Conservation (phyloP, 2,329 filamentous ascomycete species). For the Paraphaeosphaeria minitans region DNA sequence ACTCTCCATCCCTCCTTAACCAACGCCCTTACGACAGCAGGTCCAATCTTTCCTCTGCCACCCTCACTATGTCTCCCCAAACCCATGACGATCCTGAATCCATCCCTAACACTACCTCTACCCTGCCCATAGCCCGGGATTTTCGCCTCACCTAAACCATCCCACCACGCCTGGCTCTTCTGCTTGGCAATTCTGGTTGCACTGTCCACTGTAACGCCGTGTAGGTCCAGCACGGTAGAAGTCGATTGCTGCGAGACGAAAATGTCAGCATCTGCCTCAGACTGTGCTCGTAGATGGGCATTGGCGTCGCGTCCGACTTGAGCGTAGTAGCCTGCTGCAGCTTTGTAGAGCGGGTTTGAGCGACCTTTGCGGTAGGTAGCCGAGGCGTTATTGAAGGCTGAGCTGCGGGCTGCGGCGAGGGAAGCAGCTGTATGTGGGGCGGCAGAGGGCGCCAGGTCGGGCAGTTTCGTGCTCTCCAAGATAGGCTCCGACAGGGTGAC, state of each 20-base stretch:
- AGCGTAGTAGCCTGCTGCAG: conserved; percentile 76
- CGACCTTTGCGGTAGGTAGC: conserved; percentile 64
- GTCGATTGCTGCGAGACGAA: conserved; percentile 75
- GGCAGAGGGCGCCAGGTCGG: conserved; percentile 34
- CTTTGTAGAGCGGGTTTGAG: conserved; percentile 75
- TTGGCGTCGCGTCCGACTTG: conserved; percentile 70
- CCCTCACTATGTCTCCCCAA: conserved; percentile 77
- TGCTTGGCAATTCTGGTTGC: conserved; percentile 77
- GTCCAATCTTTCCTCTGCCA: conserved; percentile 76
- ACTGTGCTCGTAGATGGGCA: conserved; percentile 61
- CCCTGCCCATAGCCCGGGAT: conserved; percentile 53
- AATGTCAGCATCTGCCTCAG: conserved; percentile 70
- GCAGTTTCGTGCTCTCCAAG: conserved; percentile 34
- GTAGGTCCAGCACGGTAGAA: conserved; percentile 71
- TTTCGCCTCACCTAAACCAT: conserved; percentile 68
- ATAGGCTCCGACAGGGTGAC: conserved; percentile 43
- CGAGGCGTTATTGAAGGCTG: conserved; percentile 63
- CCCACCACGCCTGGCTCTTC: conserved; percentile 77
- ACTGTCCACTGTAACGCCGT: conserved; percentile 81
- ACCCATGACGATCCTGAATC: conserved; percentile 81
- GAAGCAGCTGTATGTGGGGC: conserved; percentile 47
- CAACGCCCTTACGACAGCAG: conserved; percentile 78
- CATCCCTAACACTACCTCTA: conserved; percentile 51
- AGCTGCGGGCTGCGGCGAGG: conserved; percentile 54
- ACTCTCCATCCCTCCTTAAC: conserved; percentile 83